Evolutionary conservation across 2,329 filamentous ascomycete species (phyloP).

Genomic region (Epichloe gansuensis): DNA sequence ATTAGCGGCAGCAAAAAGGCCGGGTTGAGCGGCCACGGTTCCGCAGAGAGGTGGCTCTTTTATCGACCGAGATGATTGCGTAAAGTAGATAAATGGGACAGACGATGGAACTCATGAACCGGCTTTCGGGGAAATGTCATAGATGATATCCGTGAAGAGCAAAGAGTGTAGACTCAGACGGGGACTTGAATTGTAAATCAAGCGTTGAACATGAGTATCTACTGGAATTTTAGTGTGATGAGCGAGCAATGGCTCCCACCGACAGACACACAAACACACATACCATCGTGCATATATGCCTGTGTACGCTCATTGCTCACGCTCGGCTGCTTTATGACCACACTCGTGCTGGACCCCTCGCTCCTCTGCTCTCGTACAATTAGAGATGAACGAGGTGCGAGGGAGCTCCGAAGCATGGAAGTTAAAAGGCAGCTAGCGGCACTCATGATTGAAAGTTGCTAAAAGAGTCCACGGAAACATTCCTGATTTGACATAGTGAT

Average conservation of each 20-base stretch:
- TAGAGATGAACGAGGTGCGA: too few relatives aligned
- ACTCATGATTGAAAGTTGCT: too few relatives aligned
- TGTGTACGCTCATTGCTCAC: neutral
- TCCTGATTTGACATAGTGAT: conserved; percentile 1
- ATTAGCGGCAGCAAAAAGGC: neutral
- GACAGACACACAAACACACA: neutral
- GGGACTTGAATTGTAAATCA: neutral
- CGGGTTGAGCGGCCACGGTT: conserved; percentile 2
- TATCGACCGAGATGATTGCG: neutral
- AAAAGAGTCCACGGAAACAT: neutral
- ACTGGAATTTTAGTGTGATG: neutral
- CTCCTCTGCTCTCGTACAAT: neutral
- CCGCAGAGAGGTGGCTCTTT: conserved; percentile 2
- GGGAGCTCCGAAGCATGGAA: too few relatives aligned
- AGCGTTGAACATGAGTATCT: neutral
- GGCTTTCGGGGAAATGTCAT: neutral
- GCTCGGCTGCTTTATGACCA: neutral
- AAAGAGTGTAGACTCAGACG: neutral
- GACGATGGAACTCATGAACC: neutral
- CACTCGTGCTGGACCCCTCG: neutral
- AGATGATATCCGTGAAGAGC: neutral
- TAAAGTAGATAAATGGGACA: neutral
- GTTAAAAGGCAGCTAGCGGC: too few relatives aligned
- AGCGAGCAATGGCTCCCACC: neutral
- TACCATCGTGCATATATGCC: neutral